Base-by-base conservation (phyloP, 1,284 basidiomycete species). In the Ceratobasidium sp. region DNA sequence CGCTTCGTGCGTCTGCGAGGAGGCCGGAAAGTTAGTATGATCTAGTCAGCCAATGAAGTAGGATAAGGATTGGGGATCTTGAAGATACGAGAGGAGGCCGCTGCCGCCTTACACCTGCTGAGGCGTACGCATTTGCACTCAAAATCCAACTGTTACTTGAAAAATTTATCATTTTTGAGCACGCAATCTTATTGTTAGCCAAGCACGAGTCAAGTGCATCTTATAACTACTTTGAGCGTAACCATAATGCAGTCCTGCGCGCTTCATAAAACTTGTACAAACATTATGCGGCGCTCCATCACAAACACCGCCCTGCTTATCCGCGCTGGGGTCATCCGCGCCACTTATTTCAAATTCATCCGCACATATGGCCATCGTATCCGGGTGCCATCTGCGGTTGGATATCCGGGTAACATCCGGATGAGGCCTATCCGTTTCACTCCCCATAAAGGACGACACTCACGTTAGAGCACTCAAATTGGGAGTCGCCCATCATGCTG, bases 341-440 rank as follows among this genome's bases (percentile, higher is more conserved):
- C 37, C 42, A 64, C 37, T 64, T 42, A 45, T 64, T 64, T 64
- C 61, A 64, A 64, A 37, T 64, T 26, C 61, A 64, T 42, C 61
- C 39, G 61, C 37, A 28, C 11, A 64, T 64, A 4, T 37, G n/a
- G n/a, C 37, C 20, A 45, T 42, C 37, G 17, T 23, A 47, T 23
- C 61, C 61, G 39, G 37, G 35, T 26, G 13, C 13, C 37, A 42
- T 42, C 37, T 47, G 37, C 61, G 61, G 61, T 42, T 64, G 61
- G 23, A 3, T 20, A 42, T 47, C 37, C 61, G 61, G 26, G 35
- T 64, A 26, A 2, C 42, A 64, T 64, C 28, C 61, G 61, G 61
- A 45, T 64, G 45, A 64, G 37, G 15, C 37, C 31, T 64, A 64
- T 64, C 61, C 61, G 61, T 64, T 64, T 64, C 42, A 35, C 61